Evolutionary conservation across 495 filamentous ascomycete species (phyloP).

Genomic region (Amphirosellinia nigrospora): DNA sequence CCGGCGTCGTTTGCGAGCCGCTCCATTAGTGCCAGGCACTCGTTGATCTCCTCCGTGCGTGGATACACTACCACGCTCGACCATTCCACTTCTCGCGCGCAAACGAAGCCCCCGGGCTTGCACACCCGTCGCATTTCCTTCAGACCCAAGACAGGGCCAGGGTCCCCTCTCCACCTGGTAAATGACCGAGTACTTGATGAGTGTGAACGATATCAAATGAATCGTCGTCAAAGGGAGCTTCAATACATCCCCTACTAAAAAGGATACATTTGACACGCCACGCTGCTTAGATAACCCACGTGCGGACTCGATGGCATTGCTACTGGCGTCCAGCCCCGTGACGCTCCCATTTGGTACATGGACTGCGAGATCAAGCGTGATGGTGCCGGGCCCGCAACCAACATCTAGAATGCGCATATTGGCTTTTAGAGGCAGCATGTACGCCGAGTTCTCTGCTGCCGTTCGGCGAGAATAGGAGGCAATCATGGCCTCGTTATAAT

Average conservation of each 20-base stretch:
- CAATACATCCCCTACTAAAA: constrained; percentile 52
- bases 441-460: constrained; percentile 55
- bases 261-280: constrained; percentile 51
- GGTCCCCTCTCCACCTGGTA: constrained; percentile 27
- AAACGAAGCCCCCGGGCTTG: constrained; percentile 49
- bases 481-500: constrained; percentile 42
- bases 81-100: constrained; percentile 49
- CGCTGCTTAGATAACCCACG: constrained; percentile 28
- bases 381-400: constrained; percentile 65
- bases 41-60: neutral
- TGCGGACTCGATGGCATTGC: constrained; percentile 40
- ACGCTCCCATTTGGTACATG: constrained; percentile 55
- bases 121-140: constrained; percentile 52
- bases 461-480: constrained; percentile 52
- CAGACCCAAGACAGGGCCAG: constrained; percentile 44
- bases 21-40: constrained; percentile 3
- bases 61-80: constrained; percentile 4
- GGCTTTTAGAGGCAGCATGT: constrained; percentile 57
- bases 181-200: constrained; percentile 49
- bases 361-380: constrained; percentile 58
- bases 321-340: constrained; percentile 33
- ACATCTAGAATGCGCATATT: constrained; percentile 61
- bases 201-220: constrained; percentile 62
- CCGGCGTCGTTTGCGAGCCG: neutral
- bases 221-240: constrained; percentile 50